Base-by-base conservation (phyloP, 2,329 filamentous ascomycete species). In the Epichloe hybrida region DNA sequence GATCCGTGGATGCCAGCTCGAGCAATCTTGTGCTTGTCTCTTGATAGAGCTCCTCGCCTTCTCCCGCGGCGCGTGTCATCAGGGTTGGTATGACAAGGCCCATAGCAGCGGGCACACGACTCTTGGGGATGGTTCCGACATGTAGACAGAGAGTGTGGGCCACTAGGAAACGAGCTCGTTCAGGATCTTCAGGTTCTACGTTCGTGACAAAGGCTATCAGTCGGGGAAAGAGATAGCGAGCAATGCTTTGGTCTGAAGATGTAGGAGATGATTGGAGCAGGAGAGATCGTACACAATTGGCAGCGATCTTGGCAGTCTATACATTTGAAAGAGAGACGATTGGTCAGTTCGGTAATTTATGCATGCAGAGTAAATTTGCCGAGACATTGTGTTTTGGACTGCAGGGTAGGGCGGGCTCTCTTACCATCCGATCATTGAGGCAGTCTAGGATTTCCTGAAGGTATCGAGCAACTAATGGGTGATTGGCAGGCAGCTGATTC, bases 201-300 rank as follows among this genome's bases (percentile, higher is more conserved):
- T 80, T 76, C 37, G 81, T 79, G 6, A 89, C 74, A 66, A 96
- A 97, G 13, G 76, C 71, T 46, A 97, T 71, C 20, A 95, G 73
- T 17, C 83, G 80, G 1, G 88, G 86, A 47, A 91, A 73, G 47
- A 95, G 72, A 57, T 84, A 83, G 48, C 86, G 78, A 2, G 83
- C 79, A 48, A 97, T 83, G 53, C 77, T 80, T 58, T 88, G 78
- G 62, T 89, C 84, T 20, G 86, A 81, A 1, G 74, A 57, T 53
- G 83, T 77, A 56, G 80, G 71, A 48, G 78, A 71, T 49, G 77
- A 69, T 58, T 84, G 72, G 3, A 95, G 71, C 34, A 97, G 74
- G 7, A 97, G 76, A 7, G 89, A 93, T 51, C 90, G 82, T 57
- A 91, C 80, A 66, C 93, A 98, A 61, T 88, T 89, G 54, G 88